phyloP scores from a whole-genome alignment of 1,139 yeast species.

The Hyphopichia pseudoburtonii region DNA sequence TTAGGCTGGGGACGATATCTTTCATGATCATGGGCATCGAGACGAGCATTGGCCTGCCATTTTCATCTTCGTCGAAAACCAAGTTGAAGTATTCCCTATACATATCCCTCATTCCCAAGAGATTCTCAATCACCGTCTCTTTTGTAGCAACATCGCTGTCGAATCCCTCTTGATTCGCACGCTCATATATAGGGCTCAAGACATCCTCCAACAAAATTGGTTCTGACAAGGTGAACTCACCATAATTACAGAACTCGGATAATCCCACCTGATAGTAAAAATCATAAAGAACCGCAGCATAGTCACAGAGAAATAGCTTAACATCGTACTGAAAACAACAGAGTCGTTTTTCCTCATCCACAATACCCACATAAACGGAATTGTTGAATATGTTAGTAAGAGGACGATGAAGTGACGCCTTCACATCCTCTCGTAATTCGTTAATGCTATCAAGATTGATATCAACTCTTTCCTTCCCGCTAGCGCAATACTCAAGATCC shows the following conservation, averaged over 20 bases:
- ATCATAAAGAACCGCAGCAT: conserved; percentile 65
- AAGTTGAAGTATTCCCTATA: conserved; percentile 74
- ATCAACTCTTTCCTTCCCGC: conserved; percentile 16
- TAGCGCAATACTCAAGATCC: conserved; percentile 2
- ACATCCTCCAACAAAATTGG: conserved; percentile 32
- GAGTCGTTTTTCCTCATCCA: conserved; percentile 66
- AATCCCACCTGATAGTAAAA: conserved; percentile 80
- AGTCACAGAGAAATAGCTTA: conserved; percentile 74
- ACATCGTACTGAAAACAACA: conserved; percentile 85
- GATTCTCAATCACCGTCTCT: conserved; percentile 18
- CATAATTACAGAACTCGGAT: conserved; percentile 80
- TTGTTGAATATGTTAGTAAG: conserved; percentile 70
- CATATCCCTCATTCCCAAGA: conserved; percentile 69
- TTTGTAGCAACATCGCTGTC: conserved; percentile 14
- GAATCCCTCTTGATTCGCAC: conserved; percentile 8
- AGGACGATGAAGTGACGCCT: conserved; percentile 44
- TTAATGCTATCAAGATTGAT: conserved; percentile 62
- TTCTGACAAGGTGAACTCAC: conserved; percentile 50
- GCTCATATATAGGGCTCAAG: conserved; percentile 27
- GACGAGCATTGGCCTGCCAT: conserved; percentile 32
- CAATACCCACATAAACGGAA: conserved; percentile 78
- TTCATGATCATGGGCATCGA: conserved; percentile 69
- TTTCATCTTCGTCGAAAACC: conserved; percentile 27
- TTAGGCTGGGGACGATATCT: conserved; percentile 60
- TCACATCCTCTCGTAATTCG: conserved; percentile 52